Evolutionary conservation across 441 rosid species (phyloP), one percentile per base, ranked within the genome.

Genomic region (Adansonia rubrostipa): DNA sequence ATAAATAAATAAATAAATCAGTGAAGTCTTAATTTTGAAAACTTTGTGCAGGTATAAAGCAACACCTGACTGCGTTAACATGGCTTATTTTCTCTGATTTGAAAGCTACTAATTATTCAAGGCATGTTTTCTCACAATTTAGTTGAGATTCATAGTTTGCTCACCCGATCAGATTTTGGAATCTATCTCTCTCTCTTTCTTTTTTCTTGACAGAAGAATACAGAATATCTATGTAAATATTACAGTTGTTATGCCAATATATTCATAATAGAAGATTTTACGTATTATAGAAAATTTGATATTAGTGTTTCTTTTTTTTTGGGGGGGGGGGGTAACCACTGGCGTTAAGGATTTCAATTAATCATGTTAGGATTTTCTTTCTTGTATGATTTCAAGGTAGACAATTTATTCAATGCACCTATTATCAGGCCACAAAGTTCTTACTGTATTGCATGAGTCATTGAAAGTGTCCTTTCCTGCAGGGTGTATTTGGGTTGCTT

Each of bases 401-500:
- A 66, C 28, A 17, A 66, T 44, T 51, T 42, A 66, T 44, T 42
- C 51, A 17, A 51, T 4, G 7, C 67, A 53, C 20, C 48, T 54
- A 40, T 47, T 19, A 22, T 33, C 63, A 20, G 71, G 72, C 66
- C 13, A 69, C 63, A 40, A 70, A 56, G 45, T 72, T 84, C 17
- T 64, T 75, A 50, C 64, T 80, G 47, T 17, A 47, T 58, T 44
- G 42, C 42, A 73, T 20, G 13, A 22, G 22, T 45, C 44, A 19
- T 45, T 60, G 67, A 74, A 58, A 50, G 57, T 73, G 66, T 75
- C 36, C 69, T 80, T 63, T 77, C 71, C 53, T 81, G 77, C 79
- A 82, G 89, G 89, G 85, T 8, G 94, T 90, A 63, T 87, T 85
- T 54, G 97, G 97, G 71, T 76, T 92, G 78, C 91, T 92, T 51